Evolutionary conservation across 2,329 filamentous ascomycete species (phyloP), one percentile per base, ranked within the genome.

Genomic region (Cladosporium phlei): DNA sequence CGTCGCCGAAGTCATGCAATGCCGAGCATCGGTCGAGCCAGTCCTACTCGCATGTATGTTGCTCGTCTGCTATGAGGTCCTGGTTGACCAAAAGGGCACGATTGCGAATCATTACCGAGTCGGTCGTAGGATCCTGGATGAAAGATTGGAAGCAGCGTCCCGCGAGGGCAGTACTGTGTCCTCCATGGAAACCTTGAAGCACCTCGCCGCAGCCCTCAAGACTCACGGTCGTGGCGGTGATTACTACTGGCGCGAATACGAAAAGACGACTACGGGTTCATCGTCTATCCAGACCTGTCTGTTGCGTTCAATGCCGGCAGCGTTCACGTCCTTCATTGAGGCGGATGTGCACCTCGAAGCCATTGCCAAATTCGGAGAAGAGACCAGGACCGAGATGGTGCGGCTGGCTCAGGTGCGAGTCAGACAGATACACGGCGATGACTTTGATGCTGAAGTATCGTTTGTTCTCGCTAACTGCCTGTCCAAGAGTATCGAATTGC

Each of bases 11-110:
- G 33, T 46, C 3, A 12, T 24, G 14, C 17, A 30, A 2, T 19
- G 32, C 3, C 27, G 29, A 22, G 43, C 43, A 12, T 24, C 33
- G 0, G 11, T 46, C 5, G 43, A 46, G 43, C 43, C 43, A 11
- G 33, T 46, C 4, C 19, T 46, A n/a, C 19, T 46, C 14, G 27
- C 43, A 22, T 38, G 43, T 11, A 17, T 38, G n/a, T 10, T 46
- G n/a, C 43, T 46, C 8, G 32, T 28, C 10, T 38, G 33, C 33
- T 46, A 38, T 11, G 43, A 46, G 25, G 21, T 46, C 19, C n/a
- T 46, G 27, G 16, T 46, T 9, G 25, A 46, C n/a, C 25, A 22
- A 11, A 38, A 38, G 25, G 27, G 28, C 11, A 38, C 33, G 3
- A 34, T 34, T 3, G 29, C 19, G 3, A 38, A 14, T 7, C 43